Evolutionary conservation across 2,329 filamentous ascomycete genomes (phyloP).

Genomic region (Colletotrichum musicola): DNA sequence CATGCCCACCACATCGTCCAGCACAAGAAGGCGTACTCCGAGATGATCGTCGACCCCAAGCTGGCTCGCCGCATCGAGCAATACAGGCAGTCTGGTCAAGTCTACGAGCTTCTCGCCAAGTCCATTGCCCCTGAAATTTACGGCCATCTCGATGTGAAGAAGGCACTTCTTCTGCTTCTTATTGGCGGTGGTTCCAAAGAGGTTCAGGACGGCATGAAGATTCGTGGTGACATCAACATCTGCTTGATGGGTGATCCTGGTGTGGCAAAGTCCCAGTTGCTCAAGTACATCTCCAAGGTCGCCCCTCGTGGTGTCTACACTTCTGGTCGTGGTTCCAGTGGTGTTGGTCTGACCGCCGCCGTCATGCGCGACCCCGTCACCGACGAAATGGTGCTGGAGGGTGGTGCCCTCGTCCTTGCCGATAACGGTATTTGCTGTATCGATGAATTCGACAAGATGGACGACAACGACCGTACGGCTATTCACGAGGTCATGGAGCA

Average conservation of each 20-base stretch:
- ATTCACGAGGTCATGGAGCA: constrained; percentile 93
- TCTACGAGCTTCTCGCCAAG: constrained; percentile 95
- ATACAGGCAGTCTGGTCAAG: constrained; percentile 85
- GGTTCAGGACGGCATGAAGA: constrained; percentile 98
- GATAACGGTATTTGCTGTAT: constrained; percentile 90
- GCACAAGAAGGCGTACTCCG: constrained; percentile 98
- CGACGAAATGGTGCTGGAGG: constrained; percentile 87
- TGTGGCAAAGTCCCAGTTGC: constrained; percentile 98
- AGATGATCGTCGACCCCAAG: constrained; percentile 85
- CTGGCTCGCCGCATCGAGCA: constrained; percentile 88
- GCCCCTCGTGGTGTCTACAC: constrained; percentile 92
- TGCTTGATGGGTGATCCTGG: constrained; percentile 99
- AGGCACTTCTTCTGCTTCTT: constrained; percentile 92
- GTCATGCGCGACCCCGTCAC: constrained; percentile 88
- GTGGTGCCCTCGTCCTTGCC: constrained; percentile 82
- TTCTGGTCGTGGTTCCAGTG: constrained; percentile 83
- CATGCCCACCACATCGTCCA: constrained; percentile 94
- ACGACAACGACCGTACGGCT: constrained; percentile 83
- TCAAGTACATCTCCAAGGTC: constrained; percentile 99
- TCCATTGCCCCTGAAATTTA: constrained; percentile 98
- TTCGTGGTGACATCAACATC: constrained; percentile 98
- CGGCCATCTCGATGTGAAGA: constrained; percentile 97
- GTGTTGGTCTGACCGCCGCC: constrained; percentile 84
- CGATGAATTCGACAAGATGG: constrained; percentile 92
- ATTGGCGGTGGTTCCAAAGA: constrained; percentile 97